Conservation (phyloP, 1,139 yeast genomes). For the Saccharomyces hybrid region DNA sequence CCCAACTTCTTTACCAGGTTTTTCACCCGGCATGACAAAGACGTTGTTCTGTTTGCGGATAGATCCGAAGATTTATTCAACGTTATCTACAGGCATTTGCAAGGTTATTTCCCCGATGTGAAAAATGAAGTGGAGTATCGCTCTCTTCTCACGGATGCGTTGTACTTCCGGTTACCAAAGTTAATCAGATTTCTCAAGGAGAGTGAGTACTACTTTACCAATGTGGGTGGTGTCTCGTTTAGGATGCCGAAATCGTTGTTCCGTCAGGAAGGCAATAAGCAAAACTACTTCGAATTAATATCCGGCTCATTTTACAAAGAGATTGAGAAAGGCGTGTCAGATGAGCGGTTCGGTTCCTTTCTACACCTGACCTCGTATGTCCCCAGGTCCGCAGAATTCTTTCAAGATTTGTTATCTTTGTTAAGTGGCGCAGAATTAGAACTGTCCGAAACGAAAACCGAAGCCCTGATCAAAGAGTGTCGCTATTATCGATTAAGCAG, state of each 20-base stretch:
- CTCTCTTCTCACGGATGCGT: slow-evolving; percentile 58
- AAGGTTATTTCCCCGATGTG: slow-evolving; percentile 61
- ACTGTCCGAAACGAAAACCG: slow-evolving; percentile 46
- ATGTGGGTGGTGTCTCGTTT: slow-evolving; percentile 54
- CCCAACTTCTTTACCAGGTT: slow-evolving; percentile 43
- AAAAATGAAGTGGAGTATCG: slow-evolving; percentile 50
- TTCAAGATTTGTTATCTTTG: slow-evolving; percentile 48
- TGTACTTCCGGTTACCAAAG: slow-evolving; percentile 55
- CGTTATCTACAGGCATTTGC: slow-evolving; percentile 58
- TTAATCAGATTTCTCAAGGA: slow-evolving; percentile 42
- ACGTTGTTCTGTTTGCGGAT: slow-evolving; percentile 50
- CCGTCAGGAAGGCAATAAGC: slow-evolving; percentile 53
- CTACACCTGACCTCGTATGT: slow-evolving; percentile 45
- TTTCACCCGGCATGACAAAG: slow-evolving; percentile 22
- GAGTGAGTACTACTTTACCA: slow-evolving; percentile 49
- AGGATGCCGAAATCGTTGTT: slow-evolving; percentile 49
- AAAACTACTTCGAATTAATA: slow-evolving; percentile 64
- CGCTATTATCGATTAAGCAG: slow-evolving; percentile 65
- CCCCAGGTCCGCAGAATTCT: slow-evolving; percentile 47
- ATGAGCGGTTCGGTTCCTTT: slow-evolving; percentile 59
- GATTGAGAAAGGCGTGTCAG: slow-evolving; percentile 34
- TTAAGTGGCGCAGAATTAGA: slow-evolving; percentile 50
- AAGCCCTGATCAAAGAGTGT: slow-evolving; percentile 54
- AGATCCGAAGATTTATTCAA: slow-evolving; percentile 62
- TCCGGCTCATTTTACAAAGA: slow-evolving; percentile 44